Conservation (phyloP, 495 filamentous ascomycete species). For the Amphirosellinia nigrospora region DNA sequence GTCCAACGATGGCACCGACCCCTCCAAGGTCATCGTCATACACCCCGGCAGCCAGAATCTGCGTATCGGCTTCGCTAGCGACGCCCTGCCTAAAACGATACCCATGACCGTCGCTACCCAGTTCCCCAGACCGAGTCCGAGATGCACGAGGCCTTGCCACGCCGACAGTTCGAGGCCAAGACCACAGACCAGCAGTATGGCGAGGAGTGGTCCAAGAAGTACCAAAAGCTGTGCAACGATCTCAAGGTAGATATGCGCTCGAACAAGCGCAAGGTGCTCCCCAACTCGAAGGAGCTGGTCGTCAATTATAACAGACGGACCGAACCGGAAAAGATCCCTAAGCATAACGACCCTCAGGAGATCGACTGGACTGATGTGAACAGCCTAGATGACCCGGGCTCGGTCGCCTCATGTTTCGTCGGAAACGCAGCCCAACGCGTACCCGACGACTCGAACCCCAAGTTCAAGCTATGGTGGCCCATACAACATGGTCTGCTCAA, state of each 20-base stretch:
- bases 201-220: slow-evolving; percentile 80
- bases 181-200: slow-evolving; percentile 83
- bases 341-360: slow-evolving; percentile 91
- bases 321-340: slow-evolving; percentile 80
- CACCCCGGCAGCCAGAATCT: slow-evolving; percentile 98
- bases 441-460: slow-evolving; percentile 85
- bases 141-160: slow-evolving; percentile 83
- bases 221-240: slow-evolving; percentile 79
- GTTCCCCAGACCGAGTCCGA: slow-evolving; percentile 79
- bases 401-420: slow-evolving; percentile 73
- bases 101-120: slow-evolving; percentile 91
- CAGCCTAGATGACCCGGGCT: slow-evolving; percentile 53
- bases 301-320: slow-evolving; percentile 88
- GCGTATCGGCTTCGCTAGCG: slow-evolving; percentile 88
- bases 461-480: slow-evolving; percentile 92
- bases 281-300: slow-evolving; percentile 93
- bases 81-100: slow-evolving; percentile 90
- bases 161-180: slow-evolving; percentile 76
- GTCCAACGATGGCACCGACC: slow-evolving; percentile 67
- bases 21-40: slow-evolving; percentile 91
- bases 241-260: slow-evolving; percentile 87
- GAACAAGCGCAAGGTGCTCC: slow-evolving; percentile 90
- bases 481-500: slow-evolving; percentile 86
- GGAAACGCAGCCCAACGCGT: slow-evolving; percentile 84
- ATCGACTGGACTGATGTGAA: slow-evolving; percentile 95